Base-by-base conservation (phyloP, 805 yeast genomes). In the Saccharomyces cerevisiae region DNA sequence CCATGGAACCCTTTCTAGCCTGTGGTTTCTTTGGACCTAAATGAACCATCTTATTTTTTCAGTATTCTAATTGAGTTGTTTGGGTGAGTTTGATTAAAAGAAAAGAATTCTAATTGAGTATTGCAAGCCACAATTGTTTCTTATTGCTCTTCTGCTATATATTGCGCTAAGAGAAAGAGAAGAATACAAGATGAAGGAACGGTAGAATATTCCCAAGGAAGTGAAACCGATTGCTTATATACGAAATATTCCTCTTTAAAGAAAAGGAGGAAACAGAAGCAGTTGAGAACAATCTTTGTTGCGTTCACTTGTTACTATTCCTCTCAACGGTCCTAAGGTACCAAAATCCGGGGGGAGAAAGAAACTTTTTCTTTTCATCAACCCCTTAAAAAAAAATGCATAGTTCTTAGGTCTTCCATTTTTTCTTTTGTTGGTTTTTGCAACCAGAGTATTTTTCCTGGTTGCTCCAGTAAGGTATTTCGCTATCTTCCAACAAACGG, bases 21-120 rank as follows among this genome's bases (percentile, higher is more conserved):
- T 87, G 91, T 53, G 94, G 94, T 62, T 80, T 80, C 70, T 85
- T 84, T 58, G 95, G 92, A 68, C 94, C 95, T 66, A 87, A 78
- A 72, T 82, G 88, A 71, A 87, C 95, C 95, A 87, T 87, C 62
- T 56, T 73, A 6, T 36, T 36, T 36, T 17, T 17, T 36, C 11
- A 1, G 11, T 17, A 6, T 17, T 3, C 17, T 36, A 36, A n/a
- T 36, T 36, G 43, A 36, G 43, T 17, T 17, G 13, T 17, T 10
- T 36, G 43, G 43, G 43, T n/a, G 24, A 36, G 43, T 6, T 17
- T 17, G 9, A 6, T 36, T n/a, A 36, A 36, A 36, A 17, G 11
- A 21, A 36, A 36, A 17, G 3, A 17, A 36, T 17, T n/a, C 13
- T 36, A 17, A 36, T 21, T 36, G 43, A 36, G 43, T 36, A 4